Evolutionary conservation across 441 rosid genomes (phyloP).

Genomic region (Biscutella laevigata): DNA sequence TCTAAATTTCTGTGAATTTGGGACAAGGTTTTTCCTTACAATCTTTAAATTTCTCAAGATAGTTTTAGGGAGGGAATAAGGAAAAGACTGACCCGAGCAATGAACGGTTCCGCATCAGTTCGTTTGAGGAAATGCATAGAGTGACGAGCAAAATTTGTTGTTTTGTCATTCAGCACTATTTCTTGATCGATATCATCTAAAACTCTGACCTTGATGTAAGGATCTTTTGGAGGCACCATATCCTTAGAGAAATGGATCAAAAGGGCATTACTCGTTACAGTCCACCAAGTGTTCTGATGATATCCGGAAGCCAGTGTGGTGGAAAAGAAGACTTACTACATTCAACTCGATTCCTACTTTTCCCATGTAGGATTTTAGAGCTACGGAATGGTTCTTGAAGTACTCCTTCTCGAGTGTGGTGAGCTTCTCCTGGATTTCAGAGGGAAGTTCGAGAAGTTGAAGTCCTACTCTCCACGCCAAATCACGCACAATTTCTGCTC

Average conservation of each 20-base stretch:
- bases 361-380: slow-evolving; percentile 65
- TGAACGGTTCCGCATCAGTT: slow-evolving; percentile 83
- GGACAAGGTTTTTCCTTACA: background rate
- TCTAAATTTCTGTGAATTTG: background rate
- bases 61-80: background rate
- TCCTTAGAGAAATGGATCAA: slow-evolving; percentile 39
- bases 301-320: background rate
- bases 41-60: background rate
- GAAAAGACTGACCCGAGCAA: slow-evolving; percentile 55
- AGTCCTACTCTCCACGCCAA: slow-evolving; percentile 70
- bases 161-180: slow-evolving; percentile 52
- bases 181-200: slow-evolving; percentile 72
- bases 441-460: slow-evolving; percentile 72
- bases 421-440: slow-evolving; percentile 67
- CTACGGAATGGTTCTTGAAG: slow-evolving; percentile 52
- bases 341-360: slow-evolving; percentile 61
- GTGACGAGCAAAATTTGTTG: slow-evolving; percentile 67
- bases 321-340: slow-evolving; percentile 42
- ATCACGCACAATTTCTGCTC: slow-evolving; percentile 69
- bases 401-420: slow-evolving; percentile 52
- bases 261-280: background rate
- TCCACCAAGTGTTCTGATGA: background rate
- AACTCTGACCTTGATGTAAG: slow-evolving; percentile 80
- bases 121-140: slow-evolving; percentile 92
- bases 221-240: slow-evolving; percentile 96